Conservation (phyloP, 2,329 filamentous ascomycete species). For the Pestalotiopsis sp. region DNA sequence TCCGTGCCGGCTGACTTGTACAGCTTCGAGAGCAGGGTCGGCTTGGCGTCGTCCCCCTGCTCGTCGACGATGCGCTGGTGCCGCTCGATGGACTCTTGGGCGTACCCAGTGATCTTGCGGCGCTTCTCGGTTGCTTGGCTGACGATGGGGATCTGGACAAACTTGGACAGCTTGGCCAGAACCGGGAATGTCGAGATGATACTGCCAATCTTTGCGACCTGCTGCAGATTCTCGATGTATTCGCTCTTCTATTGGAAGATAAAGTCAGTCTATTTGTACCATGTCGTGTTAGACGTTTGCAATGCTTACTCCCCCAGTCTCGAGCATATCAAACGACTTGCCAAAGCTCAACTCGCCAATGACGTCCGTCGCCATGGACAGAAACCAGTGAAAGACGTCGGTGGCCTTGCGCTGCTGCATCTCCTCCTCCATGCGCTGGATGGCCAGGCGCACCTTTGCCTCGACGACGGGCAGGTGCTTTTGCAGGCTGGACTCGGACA, state of each 20-base stretch:
- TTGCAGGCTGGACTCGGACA: constrained; percentile 38
- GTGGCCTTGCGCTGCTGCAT: constrained; percentile 31
- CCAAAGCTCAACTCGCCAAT: constrained; percentile 57
- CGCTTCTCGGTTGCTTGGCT: constrained; percentile 10
- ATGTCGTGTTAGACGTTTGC: not conserved
- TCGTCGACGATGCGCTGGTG: constrained; percentile 26
- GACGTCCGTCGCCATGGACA: constrained; percentile 55
- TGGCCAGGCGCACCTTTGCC: constrained; percentile 36
- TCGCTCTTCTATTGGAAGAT: constrained; percentile 35
- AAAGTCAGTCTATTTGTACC: not conserved
- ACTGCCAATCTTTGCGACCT: constrained; percentile 20
- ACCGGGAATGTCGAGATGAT: constrained; percentile 30
- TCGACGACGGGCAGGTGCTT: constrained; percentile 34
- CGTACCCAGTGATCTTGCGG: constrained; percentile 24
- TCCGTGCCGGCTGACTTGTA: constrained; percentile 36
- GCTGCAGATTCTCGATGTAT: constrained; percentile 41
- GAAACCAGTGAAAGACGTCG: constrained; percentile 56
- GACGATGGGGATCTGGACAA: constrained; percentile 26
- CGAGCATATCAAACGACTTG: constrained; percentile 54
- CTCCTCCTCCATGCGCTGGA: constrained; percentile 47
- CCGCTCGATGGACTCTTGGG: constrained; percentile 27
- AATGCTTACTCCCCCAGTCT: constrained; percentile 45
- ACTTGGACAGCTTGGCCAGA: constrained; percentile 23
- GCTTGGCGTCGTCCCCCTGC: constrained; percentile 17
- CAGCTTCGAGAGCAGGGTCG: constrained; percentile 39